Evolutionary conservation across 805 yeast species (phyloP).

Genomic region (Zygotorulaspora florentina): DNA sequence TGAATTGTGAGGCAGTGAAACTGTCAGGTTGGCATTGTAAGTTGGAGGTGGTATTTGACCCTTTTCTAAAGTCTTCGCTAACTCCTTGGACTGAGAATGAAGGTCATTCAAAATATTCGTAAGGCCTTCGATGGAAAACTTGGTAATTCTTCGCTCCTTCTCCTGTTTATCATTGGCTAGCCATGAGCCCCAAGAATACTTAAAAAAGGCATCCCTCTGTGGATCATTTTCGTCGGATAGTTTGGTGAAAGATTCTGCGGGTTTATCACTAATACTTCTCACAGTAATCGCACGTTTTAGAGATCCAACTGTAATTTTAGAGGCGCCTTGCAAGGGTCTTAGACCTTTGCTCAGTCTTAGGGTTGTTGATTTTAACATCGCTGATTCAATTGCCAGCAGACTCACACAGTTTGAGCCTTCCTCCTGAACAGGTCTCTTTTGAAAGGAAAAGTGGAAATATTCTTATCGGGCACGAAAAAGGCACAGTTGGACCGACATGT

Average conservation of each 20-base stretch:
- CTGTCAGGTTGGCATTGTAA: conserved; percentile 38
- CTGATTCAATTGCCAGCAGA: too few species aligned
- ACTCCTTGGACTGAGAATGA: conserved; percentile 37
- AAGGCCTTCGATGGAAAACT: conserved; percentile 77
- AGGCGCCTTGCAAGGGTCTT: not conserved
- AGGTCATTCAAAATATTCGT: conserved; percentile 48
- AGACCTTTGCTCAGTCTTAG: conserved; percentile 3
- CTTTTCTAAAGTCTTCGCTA: conserved; percentile 22
- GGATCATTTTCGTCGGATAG: conserved; percentile 62
- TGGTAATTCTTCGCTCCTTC: conserved; percentile 71
- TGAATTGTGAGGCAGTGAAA: conserved; percentile 48
- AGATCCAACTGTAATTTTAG: not conserved
- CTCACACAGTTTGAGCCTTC: too few species aligned
- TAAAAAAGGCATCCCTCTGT: conserved; percentile 66
- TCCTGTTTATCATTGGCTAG: conserved; percentile 70
- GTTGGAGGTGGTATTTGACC: conserved; percentile 37
- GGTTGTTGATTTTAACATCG: conserved; percentile 10
- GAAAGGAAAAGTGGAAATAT: too few species aligned
- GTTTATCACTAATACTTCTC: conserved; percentile 32
- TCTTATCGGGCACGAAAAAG: too few species aligned
- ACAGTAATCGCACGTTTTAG: conserved; percentile 3
- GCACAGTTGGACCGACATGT: too few species aligned
- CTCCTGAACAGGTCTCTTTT: too few species aligned
- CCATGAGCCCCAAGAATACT: conserved; percentile 96
- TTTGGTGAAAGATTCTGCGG: conserved; percentile 45